Evolutionary conservation across 352 stramenopile genomes (phyloP).

Genomic region (Globisporangium takayamanum): DNA sequence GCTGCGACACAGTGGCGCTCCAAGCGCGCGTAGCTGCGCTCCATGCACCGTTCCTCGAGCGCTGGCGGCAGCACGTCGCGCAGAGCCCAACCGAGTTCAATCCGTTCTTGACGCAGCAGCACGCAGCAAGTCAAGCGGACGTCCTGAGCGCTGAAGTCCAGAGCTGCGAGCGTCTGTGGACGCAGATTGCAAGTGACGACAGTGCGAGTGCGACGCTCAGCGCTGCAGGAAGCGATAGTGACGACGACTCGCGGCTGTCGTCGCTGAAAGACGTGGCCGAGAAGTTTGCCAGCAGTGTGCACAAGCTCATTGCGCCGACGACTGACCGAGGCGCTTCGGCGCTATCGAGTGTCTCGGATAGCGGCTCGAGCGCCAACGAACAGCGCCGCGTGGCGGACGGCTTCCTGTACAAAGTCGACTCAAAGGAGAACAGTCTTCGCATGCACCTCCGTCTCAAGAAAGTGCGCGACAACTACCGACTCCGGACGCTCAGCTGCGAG

Average conservation of each 20-base stretch:
- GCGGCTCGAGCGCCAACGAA: not conserved
- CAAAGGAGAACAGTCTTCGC: conserved; percentile 59
- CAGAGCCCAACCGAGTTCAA: conserved; percentile 58
- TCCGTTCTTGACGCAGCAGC: conserved; percentile 52
- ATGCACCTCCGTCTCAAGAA: conserved; percentile 71
- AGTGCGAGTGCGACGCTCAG: conserved; percentile 19
- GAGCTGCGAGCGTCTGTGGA: conserved; percentile 49
- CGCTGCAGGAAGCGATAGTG: conserved; percentile 20
- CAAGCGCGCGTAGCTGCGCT: conserved; percentile 15
- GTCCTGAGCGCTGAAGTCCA: conserved; percentile 42
- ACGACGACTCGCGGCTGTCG: conserved; percentile 38
- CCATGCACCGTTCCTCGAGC: conserved; percentile 35
- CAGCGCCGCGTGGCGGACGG: conserved; percentile 16
- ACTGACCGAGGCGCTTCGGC: too few relatives aligned
- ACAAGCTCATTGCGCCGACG: conserved; percentile 44
- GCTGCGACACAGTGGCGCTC: conserved; percentile 28
- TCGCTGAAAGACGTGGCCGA: conserved; percentile 65
- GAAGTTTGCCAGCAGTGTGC: conserved; percentile 71
- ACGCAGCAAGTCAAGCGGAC: conserved; percentile 42
- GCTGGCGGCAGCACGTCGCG: conserved; percentile 38
- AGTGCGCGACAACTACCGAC: conserved; percentile 57
- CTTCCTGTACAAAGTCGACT: conserved; percentile 55
- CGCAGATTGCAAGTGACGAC: conserved; percentile 35
- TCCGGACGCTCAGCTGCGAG: conserved; percentile 61
- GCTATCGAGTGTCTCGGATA: not conserved